Evolutionary conservation across 169 alveolate genomes (phyloP), one percentile per base, ranked within the genome.

Genomic region (Fabrea salina): DNA sequence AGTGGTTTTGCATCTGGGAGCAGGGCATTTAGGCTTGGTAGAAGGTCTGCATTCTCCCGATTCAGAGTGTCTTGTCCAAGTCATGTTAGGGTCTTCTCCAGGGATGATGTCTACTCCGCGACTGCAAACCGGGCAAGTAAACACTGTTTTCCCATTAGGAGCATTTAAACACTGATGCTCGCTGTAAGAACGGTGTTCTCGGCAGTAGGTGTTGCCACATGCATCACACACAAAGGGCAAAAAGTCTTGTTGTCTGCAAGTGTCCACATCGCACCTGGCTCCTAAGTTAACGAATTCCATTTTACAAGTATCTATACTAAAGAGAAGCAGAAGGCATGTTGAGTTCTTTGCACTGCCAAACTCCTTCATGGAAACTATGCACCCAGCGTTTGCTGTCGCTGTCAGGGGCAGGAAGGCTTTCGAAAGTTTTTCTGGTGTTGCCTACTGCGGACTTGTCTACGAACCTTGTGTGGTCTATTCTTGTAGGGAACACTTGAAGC

Each of bases 271-370:
- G 25, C 79, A 70, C 13, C 37, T 40, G 22, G 79, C 79, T 44
- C 79, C 79, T 27, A 70, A 25, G 43, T 70, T 27, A 41, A 5
- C 66, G 33, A 70, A 70, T 44, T 70, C 79, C 79, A 70, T 70
- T 66, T 51, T 51, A n/a, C n/a, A n/a, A n/a, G n/a, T n/a, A n/a
- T n/a, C n/a, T n/a, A n/a, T n/a, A n/a, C n/a, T n/a, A n/a, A n/a
- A n/a, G n/a, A n/a, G n/a, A n/a, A 1, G 27, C 27, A 2, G 30
- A 16, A 35, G 75, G 30, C 11, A 61, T 32, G 66, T 25, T 35
- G 27, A 33, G 11, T 37, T 61, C 75, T 61, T 27, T 61, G 11
- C n/a, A 2, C 13, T 11, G 16, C 75, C 75, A 61, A 11, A 2
- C 56, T 11, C 25, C 54, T 11, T 37, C 75, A 33, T 32, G 30